Percentiles rank a stretch among this genome's conserved stretches.
These are phyloP conservation scores for Knufia fluminis DNA, from an alignment of 2,329 filamentous ascomycete genomes.

Conservation along the genomic window DNA sequence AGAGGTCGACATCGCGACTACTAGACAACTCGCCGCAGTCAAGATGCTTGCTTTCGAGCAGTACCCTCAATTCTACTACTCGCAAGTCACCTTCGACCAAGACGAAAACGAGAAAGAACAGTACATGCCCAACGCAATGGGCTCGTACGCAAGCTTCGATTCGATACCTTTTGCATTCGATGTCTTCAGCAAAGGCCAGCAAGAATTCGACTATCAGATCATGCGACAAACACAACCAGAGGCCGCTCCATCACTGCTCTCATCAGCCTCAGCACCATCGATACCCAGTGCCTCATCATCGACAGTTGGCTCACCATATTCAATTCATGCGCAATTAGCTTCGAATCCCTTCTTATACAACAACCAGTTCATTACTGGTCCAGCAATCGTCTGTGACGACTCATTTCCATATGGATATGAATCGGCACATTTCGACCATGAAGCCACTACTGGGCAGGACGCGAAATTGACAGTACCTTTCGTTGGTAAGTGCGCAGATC, in stretches of 20 bases:
- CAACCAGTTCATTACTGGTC: constrained; percentile 37
- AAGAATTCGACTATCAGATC: constrained; percentile 5
- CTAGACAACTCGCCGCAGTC: not conserved
- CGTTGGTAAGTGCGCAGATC: constrained; percentile 37
- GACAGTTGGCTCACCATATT: constrained; percentile 58
- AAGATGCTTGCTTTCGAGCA: constrained; percentile 23
- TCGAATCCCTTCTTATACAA: constrained; percentile 42
- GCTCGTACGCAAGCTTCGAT: constrained; percentile 13
- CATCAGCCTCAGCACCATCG: constrained; percentile 52
- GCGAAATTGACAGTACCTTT: constrained; percentile 37
- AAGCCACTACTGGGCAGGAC: constrained; percentile 30
- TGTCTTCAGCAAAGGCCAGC: not conserved
- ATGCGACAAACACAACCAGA: constrained; percentile 21
- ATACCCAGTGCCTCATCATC: constrained; percentile 51
- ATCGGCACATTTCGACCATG: constrained; percentile 37
- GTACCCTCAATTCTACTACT: constrained; percentile 14
- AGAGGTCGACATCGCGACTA: not conserved
- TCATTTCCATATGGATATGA: constrained; percentile 29
- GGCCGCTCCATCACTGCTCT: constrained; percentile 49
- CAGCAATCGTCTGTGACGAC: constrained; percentile 54
- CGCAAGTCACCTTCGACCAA: constrained; percentile 4
- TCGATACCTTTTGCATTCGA: constrained; percentile 13
- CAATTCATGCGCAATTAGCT: constrained; percentile 49
- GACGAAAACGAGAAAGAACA: constrained; percentile 18
- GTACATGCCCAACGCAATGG: constrained; percentile 18